Evolutionary conservation across 345 rosid genomes (phyloP).

Genomic region (Microthlaspi erraticum): DNA sequence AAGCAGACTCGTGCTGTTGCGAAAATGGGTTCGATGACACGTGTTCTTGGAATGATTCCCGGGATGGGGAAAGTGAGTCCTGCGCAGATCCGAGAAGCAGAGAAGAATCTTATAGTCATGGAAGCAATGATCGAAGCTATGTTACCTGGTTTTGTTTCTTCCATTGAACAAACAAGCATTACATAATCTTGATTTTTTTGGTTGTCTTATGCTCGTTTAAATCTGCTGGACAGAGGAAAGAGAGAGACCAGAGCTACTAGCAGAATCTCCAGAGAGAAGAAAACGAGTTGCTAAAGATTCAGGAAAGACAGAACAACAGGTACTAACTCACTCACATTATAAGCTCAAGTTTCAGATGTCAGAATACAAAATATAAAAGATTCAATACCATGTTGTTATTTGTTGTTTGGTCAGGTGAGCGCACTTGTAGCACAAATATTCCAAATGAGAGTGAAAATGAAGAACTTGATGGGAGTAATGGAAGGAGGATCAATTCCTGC

Average conservation of each 20-base stretch:
- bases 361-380: background rate
- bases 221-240: slow-evolving; percentile 72
- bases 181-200: slow-evolving; percentile 7
- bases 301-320: slow-evolving; percentile 93
- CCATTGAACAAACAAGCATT: slow-evolving; percentile 14
- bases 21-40: slow-evolving; percentile 96
- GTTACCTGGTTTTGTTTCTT: slow-evolving; percentile 74
- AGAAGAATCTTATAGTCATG: slow-evolving; percentile 81
- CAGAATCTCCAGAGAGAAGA: slow-evolving; percentile 82
- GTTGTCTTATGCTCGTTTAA: slow-evolving; percentile 18
- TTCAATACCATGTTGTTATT: background rate
- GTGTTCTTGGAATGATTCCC: slow-evolving; percentile 95
- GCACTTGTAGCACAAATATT: slow-evolving; percentile 95
- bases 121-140: slow-evolving; percentile 93
- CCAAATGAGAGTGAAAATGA: slow-evolving; percentile 95
- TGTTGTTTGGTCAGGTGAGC: slow-evolving; percentile 65
- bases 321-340: slow-evolving; percentile 20
- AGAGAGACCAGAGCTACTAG: slow-evolving; percentile 90
- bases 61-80: slow-evolving; percentile 98
- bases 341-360: slow-evolving; percentile 20
- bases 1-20: slow-evolving; percentile 97
- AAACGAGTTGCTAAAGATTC: slow-evolving; percentile 84
- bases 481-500: slow-evolving; percentile 96
- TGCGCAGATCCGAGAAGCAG: slow-evolving; percentile 92
- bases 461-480: slow-evolving; percentile 95